Evolutionary conservation across 768 basidiomycete species (phyloP), one percentile per base, ranked within the genome.

Genomic region (Aureoboletus auriporus): DNA sequence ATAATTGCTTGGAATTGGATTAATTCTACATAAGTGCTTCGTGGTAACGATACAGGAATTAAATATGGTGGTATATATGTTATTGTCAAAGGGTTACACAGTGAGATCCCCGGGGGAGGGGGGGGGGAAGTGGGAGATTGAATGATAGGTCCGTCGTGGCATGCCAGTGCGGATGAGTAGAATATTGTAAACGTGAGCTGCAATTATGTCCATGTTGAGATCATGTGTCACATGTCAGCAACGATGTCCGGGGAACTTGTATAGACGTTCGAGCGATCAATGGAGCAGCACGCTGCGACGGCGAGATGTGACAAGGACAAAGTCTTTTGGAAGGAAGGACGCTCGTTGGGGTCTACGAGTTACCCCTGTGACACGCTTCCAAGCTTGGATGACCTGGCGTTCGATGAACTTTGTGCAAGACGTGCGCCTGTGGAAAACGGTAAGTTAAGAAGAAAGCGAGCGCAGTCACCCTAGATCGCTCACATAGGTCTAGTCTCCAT

Each of bases 351-450:
- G 69, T 45, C 73, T 80, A 52, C 78, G 79, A 29, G 77, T 73
- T 28, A 70, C 67, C 20, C 73, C 69, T 23, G 82, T 83, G 58
- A 85, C 64, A 34, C 73, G 66, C 59, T 86, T 86, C 84, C 84
- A 86, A 9, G 75, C 70, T 37, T 71, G 68, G 45, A 85, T 64
- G 51, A 84, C 66, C 61, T 77, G 79, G 47, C 84, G 82, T 57
- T 81, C 75, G 49, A 86, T 63, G 57, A 64, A 66, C 51, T 79
- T 81, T 11, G 72, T 64, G 53, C 65, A 67, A 4, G 78, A 69
- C 8, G 42, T 64, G 31, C 46, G 51, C 36, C 66, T 66, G 42
- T 39, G 20, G 17, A 35, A 29, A 3, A 12, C 30, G 26, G 12
- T 13, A 4, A 11, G 31, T 17, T 20, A 20, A 20, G 29, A 36